These are phyloP conservation scores for Leucosporidium yakuticum DNA, from an alignment of 768 basidiomycete species.

Conservation along the genomic window DNA sequence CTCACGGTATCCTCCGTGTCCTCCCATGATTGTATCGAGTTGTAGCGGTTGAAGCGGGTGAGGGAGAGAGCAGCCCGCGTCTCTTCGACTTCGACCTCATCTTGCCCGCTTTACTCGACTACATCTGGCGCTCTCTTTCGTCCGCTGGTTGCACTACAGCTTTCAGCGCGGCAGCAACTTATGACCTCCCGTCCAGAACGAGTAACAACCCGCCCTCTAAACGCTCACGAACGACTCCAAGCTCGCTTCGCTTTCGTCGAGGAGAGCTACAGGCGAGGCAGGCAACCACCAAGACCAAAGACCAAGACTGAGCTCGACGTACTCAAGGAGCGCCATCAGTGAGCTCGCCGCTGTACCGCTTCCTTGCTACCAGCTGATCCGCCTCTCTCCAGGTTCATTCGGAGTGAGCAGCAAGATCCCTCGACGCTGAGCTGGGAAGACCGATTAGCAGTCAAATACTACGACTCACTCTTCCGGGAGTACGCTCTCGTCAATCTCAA, in stretches of 20 bases:
- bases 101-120: too few relatives aligned
- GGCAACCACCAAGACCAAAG: not conserved
- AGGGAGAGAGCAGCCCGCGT: not conserved
- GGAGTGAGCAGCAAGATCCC: slow-evolving; percentile 42
- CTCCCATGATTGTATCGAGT: slow-evolving; percentile 20
- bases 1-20: slow-evolving; percentile 30
- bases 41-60: not conserved
- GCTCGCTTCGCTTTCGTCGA: slow-evolving; percentile 25
- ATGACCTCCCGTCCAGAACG: too few relatives aligned
- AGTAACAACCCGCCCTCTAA: not conserved
- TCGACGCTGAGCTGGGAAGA: slow-evolving; percentile 65
- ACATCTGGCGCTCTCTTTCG: too few relatives aligned
- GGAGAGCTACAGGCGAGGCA: slow-evolving; percentile 10
- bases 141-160: too few relatives aligned
- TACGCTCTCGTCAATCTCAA: slow-evolving; percentile 89
- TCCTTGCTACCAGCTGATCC: not conserved
- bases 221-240: slow-evolving; percentile 43
- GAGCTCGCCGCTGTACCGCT: not conserved
- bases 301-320: slow-evolving; percentile 46
- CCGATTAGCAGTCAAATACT: slow-evolving; percentile 79
- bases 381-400: slow-evolving; percentile 60
- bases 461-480: slow-evolving; percentile 79
- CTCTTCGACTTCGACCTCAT: too few relatives aligned
- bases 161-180: too few relatives aligned
- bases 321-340: slow-evolving; percentile 46